These are phyloP conservation scores for Hypholoma sublateritium DNA, from an alignment of 768 basidiomycete species.

Conservation along the genomic window DNA sequence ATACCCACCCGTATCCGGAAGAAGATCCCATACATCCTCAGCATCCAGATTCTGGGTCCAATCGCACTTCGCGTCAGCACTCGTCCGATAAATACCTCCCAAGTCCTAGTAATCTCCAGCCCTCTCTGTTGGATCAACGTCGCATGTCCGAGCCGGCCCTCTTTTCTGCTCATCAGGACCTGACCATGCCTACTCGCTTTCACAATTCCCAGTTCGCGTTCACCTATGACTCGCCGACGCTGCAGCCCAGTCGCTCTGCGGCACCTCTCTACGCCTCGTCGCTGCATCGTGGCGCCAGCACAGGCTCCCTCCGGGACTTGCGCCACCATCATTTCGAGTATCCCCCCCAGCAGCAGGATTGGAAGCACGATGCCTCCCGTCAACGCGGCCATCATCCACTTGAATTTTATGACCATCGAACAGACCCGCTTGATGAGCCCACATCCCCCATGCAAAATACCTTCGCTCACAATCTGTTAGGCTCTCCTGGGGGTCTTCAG, in stretches of 20 bases:
- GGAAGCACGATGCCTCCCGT: slow-evolving; percentile 36
- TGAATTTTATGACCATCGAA: slow-evolving; percentile 29
- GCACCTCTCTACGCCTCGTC: slow-evolving; percentile 38
- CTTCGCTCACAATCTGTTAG: slow-evolving; percentile 43
- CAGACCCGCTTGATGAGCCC: slow-evolving; percentile 43
- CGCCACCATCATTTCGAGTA: slow-evolving; percentile 39
- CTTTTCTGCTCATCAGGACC: slow-evolving; percentile 37
- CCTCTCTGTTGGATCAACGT: slow-evolving; percentile 51
- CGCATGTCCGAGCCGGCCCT: slow-evolving; percentile 62
- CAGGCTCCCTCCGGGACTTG: slow-evolving; percentile 44
- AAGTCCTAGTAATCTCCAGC: slow-evolving; percentile 28
- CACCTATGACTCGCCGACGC: slow-evolving; percentile 31
- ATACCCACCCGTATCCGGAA: slow-evolving; percentile 39
- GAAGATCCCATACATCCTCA: slow-evolving; percentile 36
- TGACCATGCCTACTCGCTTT: slow-evolving; percentile 28
- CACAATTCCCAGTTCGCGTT: slow-evolving; percentile 45
- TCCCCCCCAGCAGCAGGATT: slow-evolving; percentile 31
- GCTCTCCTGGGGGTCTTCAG: slow-evolving; percentile 36
- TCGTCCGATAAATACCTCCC: slow-evolving; percentile 32
- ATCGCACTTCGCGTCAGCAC: slow-evolving; percentile 37
- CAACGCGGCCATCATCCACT: slow-evolving; percentile 28
- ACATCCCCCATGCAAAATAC: slow-evolving; percentile 55
- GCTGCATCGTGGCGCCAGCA: slow-evolving; percentile 45
- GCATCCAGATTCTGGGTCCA: slow-evolving; percentile 31
- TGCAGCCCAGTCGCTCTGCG: slow-evolving; percentile 32